These are phyloP conservation scores for Micractinium conductrix DNA, from an alignment of 139 green algal genomes.

Conservation along the genomic window DNA sequence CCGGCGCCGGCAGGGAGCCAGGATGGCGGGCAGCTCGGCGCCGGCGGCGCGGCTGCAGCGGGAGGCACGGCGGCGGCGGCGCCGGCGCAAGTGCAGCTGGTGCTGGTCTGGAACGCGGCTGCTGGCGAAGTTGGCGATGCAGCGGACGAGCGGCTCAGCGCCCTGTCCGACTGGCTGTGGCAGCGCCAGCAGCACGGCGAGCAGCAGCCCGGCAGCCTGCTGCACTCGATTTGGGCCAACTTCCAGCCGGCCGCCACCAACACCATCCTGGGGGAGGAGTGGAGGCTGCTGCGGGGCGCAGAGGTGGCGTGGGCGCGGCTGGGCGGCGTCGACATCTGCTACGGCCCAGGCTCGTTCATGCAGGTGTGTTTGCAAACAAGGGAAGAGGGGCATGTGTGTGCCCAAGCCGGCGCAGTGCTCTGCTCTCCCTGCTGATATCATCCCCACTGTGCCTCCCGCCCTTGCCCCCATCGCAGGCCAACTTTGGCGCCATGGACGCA, in stretches of 20 bases:
- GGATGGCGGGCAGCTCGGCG: too few relatives aligned
- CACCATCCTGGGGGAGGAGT: slow-evolving; percentile 52
- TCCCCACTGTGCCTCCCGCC: too few relatives aligned
- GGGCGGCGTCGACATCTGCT: slow-evolving; percentile 62
- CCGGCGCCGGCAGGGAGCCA: background rate
- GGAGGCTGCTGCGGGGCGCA: slow-evolving; percentile 50
- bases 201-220: slow-evolving; percentile 24
- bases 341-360: slow-evolving; percentile 68
- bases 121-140: background rate
- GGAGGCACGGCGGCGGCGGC: too few relatives aligned
- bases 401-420: background rate
- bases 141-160: background rate
- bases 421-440: background rate
- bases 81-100: slow-evolving; percentile 48
- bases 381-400: background rate
- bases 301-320: slow-evolving; percentile 47
- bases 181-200: background rate
- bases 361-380: slow-evolving; percentile 39
- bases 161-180: slow-evolving; percentile 19
- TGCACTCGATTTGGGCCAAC: slow-evolving; percentile 81
- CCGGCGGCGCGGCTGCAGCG: background rate
- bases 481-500: slow-evolving; percentile 66
- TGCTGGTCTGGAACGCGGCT: slow-evolving; percentile 60
- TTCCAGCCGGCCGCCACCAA: slow-evolving; percentile 69
- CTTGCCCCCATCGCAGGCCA: slow-evolving; percentile 60